Evolutionary conservation across 2,329 filamentous ascomycete genomes (phyloP), one percentile per base, ranked within the genome.

Genomic region (Apiospora pterosperma): DNA sequence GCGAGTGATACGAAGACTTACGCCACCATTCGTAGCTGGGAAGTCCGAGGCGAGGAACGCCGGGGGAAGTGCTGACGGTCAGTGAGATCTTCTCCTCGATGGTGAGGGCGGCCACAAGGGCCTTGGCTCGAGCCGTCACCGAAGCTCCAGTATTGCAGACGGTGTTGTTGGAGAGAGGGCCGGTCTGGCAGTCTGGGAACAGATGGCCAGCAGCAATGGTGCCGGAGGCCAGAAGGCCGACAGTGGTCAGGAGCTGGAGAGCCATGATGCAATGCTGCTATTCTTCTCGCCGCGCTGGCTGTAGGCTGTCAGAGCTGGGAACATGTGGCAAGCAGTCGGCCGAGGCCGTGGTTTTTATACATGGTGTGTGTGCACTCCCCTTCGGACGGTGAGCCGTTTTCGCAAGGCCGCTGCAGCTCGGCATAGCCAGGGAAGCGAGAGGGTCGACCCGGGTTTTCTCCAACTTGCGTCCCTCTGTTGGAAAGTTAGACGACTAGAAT

Each of bases 11-110:
- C 8, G 11, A 58, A 64, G 61, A 67, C 70, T 36, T 68, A 73
- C 71, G 70, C 85, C 86, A 89, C 79, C 86, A 88, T 69, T 85
- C 78, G 68, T 90, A 90, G 2, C 80, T 73, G 2, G 85, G 84
- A 0, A 90, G 75, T 5, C 86, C 86, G 1, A 90, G 78, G 36
- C 86, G 78, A 1, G 84, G 78, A 10, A 86, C 83, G 0, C 86
- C 86, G 0, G 82, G 76, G 1, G 72, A 74, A 39, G 75, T 73
- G 69, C 72, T 78, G 19, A 59, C 62, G 58, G 71, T 55, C 8
- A 72, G 59, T 11, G 63, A 36, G 58, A 68, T 69, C 62, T 72
- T 73, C 65, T 73, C 71, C 6, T 71, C 65, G 4, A 67, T 69
- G 39, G 69, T 65, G 19, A 73, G 66, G 10, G 69, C 69, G 1